Evolutionary conservation across 345 rosid species (phyloP).

Genomic region (Linum usitatissimum): DNA sequence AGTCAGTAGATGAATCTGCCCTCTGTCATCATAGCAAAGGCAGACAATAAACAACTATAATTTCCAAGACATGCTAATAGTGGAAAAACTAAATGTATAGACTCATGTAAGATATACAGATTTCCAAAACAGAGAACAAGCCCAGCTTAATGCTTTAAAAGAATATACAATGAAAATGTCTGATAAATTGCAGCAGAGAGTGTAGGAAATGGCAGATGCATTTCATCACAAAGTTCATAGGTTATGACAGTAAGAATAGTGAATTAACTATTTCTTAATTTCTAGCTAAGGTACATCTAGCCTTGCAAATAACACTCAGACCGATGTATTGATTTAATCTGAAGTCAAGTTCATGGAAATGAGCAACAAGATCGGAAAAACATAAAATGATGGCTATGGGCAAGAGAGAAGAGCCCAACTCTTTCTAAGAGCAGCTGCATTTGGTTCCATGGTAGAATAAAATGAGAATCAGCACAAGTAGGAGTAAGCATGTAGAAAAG

Average conservation of each 20-base stretch:
- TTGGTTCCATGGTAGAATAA: no score
- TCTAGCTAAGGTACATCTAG: not conserved
- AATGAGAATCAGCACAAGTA: not conserved
- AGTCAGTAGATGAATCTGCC: conserved; percentile 86
- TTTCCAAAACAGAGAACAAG: conserved; percentile 8
- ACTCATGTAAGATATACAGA: conserved; percentile 8
- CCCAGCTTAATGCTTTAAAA: not conserved
- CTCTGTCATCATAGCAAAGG: conserved; percentile 44
- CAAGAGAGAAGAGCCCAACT: not conserved
- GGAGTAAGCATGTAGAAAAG: conserved; percentile 4
- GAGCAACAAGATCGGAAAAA: conserved; percentile 6
- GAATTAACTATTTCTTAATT: not conserved
- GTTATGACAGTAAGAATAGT: not conserved
- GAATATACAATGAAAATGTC: not conserved
- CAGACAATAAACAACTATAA: not conserved
- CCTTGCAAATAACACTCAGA: conserved; percentile 3
- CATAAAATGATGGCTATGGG: conserved; percentile 3
- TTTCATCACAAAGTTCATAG: not conserved
- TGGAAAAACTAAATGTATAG: not conserved
- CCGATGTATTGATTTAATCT: not conserved
- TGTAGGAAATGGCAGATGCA: not conserved
- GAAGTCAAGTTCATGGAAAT: conserved; percentile 8
- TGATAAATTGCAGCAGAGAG: not conserved
- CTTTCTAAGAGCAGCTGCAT: not conserved
- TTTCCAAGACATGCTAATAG: no score